These are phyloP conservation scores for Daldinia sp. DNA, from an alignment of 2,329 filamentous ascomycete genomes.

Conservation along the genomic window DNA sequence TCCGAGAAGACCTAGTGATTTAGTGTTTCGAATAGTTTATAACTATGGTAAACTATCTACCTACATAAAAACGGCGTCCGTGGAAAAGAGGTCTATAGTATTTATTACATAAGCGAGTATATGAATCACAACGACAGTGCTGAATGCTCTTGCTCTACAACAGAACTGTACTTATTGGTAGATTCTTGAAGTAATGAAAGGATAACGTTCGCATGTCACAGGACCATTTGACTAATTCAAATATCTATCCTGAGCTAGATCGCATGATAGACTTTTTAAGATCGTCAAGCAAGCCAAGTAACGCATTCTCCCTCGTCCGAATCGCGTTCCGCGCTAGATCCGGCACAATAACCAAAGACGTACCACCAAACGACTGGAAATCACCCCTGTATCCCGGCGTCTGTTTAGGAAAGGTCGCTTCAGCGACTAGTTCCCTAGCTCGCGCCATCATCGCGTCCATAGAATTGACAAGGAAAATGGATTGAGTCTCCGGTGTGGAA, in stretches of 20 bases:
- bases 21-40: too few relatives aligned
- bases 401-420: neutral
- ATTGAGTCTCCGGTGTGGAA: neutral
- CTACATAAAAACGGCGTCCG: too few relatives aligned
- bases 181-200: too few relatives aligned
- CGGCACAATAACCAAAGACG: neutral
- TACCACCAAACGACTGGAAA: neutral
- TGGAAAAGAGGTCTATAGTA: too few relatives aligned
- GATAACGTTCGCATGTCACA: too few relatives aligned
- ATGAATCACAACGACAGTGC: too few relatives aligned
- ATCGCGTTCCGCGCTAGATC: neutral
- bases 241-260: neutral
- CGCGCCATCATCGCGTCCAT: constrained; percentile 2
- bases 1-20: too few relatives aligned
- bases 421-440: neutral
- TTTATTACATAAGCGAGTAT: too few relatives aligned
- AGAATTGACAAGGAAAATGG: neutral
- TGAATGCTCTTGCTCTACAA: too few relatives aligned
- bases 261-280: neutral
- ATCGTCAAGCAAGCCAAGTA: neutral
- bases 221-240: too few relatives aligned
- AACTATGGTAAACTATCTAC: too few relatives aligned
- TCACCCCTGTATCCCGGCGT: neutral
- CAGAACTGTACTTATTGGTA: too few relatives aligned
- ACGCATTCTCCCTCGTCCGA: neutral